Evolutionary conservation across 1,284 basidiomycete species (phyloP), one percentile per base, ranked within the genome.

Genomic region (Naganishia liquefaciens): DNA sequence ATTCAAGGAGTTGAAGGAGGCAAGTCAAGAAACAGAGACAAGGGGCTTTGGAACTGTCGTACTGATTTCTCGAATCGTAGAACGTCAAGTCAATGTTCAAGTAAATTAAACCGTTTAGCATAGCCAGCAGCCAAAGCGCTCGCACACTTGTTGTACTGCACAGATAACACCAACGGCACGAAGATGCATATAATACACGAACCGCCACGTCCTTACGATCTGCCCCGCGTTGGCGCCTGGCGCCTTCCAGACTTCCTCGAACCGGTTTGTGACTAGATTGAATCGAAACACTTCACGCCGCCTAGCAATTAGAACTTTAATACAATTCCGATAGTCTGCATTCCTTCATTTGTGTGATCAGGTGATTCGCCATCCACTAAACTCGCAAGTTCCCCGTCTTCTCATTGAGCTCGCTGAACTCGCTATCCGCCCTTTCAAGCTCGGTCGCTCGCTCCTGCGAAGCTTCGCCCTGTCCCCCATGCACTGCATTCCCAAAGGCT

Each of bases 31-130:
- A 10, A 21, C 33, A 33, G 6, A 25, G 43, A 28, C 10, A 37
- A 5, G 7, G 10, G 1, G 0, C 13, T 17, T 30, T 21, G 28
- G 43, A 7, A 15, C 49, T 10, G n/a, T 15, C 11, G 25, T 28
- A 27, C 54, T 57, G 54, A 60, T 40, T 46, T 60, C 21, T 9
- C n/a, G 3, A 25, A 2, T 44, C 7, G 19, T 28, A 65, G 62
- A 67, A 67, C 62, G 66, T 67, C 49, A 67, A 64, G 62, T 64
- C 62, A 9, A 42, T 67, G 49, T 67, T 67, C 66, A 67, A 67
- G 66, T 67, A 62, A 62, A 54, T n/a, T 23, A 1, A 28, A 10
- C 19, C 25, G 17, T 13, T 17, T 27, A 27, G 39, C 49, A 37
- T n/a, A 28, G 19, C 9, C 3, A 21, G 17, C 23, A 27, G 42